Conservation (phyloP, 2,329 filamentous ascomycete genomes). For the Fusarium nygamai region DNA sequence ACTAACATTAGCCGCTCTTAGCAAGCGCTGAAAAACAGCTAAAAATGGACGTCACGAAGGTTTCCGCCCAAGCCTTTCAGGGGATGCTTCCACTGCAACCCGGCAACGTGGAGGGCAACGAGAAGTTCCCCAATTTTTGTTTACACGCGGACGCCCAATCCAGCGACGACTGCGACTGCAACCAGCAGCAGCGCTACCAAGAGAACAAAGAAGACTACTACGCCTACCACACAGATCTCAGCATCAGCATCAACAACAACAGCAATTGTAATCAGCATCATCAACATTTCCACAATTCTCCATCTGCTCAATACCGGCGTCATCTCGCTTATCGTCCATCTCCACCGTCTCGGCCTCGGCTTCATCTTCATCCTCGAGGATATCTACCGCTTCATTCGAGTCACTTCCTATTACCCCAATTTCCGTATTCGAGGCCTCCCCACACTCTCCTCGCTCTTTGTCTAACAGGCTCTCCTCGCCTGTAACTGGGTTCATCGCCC, state of each 20-base stretch:
- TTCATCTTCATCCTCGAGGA: constrained; percentile 34
- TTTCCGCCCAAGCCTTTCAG: constrained; percentile 32
- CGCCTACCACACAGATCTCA: constrained; percentile 26
- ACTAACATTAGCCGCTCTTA: background rate
- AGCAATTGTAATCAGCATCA: constrained; percentile 41
- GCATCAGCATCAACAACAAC: constrained; percentile 3
- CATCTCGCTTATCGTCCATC: constrained; percentile 41
- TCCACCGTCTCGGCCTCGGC: constrained; percentile 36
- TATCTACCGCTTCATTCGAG: constrained; percentile 37
- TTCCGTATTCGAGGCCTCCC: constrained; percentile 23
- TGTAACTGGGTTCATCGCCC: constrained; percentile 26
- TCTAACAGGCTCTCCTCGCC: constrained; percentile 22
- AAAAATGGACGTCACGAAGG: constrained; percentile 38
- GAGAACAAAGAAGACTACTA: constrained; percentile 9
- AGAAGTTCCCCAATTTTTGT: constrained; percentile 56
- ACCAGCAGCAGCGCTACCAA: constrained; percentile 6
- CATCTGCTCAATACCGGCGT: constrained; percentile 36
- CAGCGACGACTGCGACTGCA: constrained; percentile 17
- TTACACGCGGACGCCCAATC: constrained; percentile 47
- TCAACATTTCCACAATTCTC: constrained; percentile 42
- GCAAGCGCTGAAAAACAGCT: constrained; percentile 26
- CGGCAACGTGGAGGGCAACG: constrained; percentile 50
- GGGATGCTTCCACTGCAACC: constrained; percentile 46
- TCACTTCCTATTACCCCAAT: constrained; percentile 36
- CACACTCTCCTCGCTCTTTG: constrained; percentile 18